phyloP scores from a whole-genome alignment of 1,139 yeast species.

The Yamadazyma sp. region DNA sequence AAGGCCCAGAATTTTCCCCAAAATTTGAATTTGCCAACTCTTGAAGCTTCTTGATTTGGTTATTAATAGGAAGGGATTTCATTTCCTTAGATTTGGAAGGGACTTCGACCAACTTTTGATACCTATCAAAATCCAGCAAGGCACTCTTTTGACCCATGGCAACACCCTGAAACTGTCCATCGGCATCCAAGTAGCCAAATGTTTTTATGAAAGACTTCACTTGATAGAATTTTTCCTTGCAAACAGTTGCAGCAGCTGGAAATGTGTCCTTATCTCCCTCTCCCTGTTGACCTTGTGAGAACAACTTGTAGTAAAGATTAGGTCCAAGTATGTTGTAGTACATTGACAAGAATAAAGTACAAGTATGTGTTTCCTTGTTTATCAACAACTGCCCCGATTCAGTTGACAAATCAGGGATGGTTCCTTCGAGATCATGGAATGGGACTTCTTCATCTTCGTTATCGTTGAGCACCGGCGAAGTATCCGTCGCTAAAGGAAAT shows the following conservation, averaged over 20 bases:
- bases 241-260: conserved; percentile 50
- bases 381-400: conserved; percentile 68
- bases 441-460: conserved; percentile 10
- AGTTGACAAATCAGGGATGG: conserved; percentile 61
- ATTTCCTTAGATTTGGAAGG: conserved; percentile 18
- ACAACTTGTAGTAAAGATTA: conserved; percentile 49
- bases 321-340: conserved; percentile 65
- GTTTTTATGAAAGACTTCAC: conserved; percentile 39
- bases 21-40: conserved; percentile 19
- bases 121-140: conserved; percentile 24
- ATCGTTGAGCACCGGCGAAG: conserved; percentile 8
- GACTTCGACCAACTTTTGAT: conserved; percentile 9
- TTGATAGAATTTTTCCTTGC: conserved; percentile 50
- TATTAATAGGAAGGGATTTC: conserved; percentile 59
- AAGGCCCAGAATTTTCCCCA: conserved; percentile 16
- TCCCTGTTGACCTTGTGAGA: conserved; percentile 61
- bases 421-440: conserved; percentile 43
- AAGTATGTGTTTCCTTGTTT: conserved; percentile 53
- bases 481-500: conserved; percentile 10
- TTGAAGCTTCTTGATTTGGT: conserved; percentile 25
- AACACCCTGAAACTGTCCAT: conserved; percentile 31
- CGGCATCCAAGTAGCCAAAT: conserved; percentile 28
- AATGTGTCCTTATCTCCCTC: conserved; percentile 73
- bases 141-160: conserved; percentile 44
- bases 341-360: conserved; percentile 49